phyloP scores from a whole-genome alignment of 2,329 filamentous ascomycete species.

The Calonectria honghensis region DNA sequence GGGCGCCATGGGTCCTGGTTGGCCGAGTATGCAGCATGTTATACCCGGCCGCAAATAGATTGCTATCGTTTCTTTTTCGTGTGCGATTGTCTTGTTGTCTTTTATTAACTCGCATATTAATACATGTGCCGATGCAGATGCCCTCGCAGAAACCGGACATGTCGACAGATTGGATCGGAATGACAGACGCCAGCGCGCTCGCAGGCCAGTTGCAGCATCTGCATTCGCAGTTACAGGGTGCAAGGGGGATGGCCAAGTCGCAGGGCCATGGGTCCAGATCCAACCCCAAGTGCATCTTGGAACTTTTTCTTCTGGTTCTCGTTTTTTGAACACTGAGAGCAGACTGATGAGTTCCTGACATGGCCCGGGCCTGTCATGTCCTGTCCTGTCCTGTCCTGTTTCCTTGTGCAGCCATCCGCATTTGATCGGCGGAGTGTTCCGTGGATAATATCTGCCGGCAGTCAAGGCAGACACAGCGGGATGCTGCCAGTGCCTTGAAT shows the following conservation, averaged over 20 bases:
- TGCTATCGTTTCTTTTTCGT: conserved; percentile 9
- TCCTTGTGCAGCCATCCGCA: neutral
- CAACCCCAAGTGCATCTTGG: conserved; percentile 17
- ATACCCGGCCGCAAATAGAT: neutral
- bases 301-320: conserved; percentile 13
- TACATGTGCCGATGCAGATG: conserved; percentile 18
- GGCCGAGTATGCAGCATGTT: conserved; percentile 23
- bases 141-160: conserved; percentile 21
- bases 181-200: conserved; percentile 20
- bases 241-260: conserved; percentile 22
- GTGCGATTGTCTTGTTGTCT: conserved; percentile 1
- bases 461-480: conserved; percentile 16
- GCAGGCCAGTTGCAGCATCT: conserved; percentile 29
- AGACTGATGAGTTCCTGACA: neutral
- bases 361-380: neutral
- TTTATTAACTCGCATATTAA: conserved; percentile 23
- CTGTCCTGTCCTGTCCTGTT: neutral
- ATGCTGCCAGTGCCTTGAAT: neutral
- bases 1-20: conserved; percentile 33
- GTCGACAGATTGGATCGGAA: conserved; percentile 29
- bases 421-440: neutral
- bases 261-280: conserved; percentile 25
- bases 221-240: conserved; percentile 30
- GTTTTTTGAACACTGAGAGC: conserved; percentile 6
- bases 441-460: neutral